Conservation (phyloP, 1,139 yeast genomes). For the Blastobotrys proliferans region DNA sequence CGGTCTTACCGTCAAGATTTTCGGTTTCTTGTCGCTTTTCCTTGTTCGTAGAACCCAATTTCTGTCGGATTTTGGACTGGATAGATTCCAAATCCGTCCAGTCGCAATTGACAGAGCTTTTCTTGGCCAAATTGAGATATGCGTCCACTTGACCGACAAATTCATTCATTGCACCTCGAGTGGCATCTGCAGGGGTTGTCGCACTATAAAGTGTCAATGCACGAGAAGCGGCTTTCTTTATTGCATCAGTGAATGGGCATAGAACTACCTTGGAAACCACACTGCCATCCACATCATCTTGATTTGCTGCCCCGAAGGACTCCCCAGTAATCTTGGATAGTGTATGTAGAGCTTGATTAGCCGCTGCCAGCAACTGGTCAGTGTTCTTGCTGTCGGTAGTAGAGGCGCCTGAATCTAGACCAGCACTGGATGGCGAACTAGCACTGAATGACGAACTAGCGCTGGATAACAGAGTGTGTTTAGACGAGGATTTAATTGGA, state of each 20-base stretch:
- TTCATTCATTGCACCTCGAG: slow-evolving; percentile 4
- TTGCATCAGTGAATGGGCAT: slow-evolving; percentile 7
- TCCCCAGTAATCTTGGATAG: slow-evolving; percentile 3
- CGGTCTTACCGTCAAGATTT: not conserved
- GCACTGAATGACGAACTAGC: too few species aligned
- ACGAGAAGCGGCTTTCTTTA: slow-evolving; percentile 3
- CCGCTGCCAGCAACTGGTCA: slow-evolving; percentile 1
- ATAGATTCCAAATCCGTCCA: not conserved
- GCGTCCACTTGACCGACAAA: slow-evolving; percentile 6
- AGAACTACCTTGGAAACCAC: slow-evolving; percentile 3
- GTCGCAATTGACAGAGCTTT: slow-evolving; percentile 7
- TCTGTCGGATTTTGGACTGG: not conserved
- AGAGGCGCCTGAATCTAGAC: not conserved
- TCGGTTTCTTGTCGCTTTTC: too few species aligned
- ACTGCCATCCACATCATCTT: slow-evolving; percentile 5
- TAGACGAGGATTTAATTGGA: too few species aligned
- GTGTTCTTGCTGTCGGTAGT: slow-evolving; percentile 1
- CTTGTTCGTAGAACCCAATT: not conserved
- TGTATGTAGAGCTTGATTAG: slow-evolving; percentile 4
- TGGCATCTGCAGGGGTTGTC: not conserved
- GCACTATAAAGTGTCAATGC: slow-evolving; percentile 1
- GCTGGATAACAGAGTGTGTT: too few species aligned
- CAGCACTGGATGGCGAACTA: too few species aligned
- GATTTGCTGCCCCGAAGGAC: slow-evolving; percentile 5
- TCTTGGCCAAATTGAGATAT: slow-evolving; percentile 4